Evolutionary conservation across 306 rosid genomes (phyloP), one percentile per base, ranked within the genome.

Genomic region (Datisca glomerata): DNA sequence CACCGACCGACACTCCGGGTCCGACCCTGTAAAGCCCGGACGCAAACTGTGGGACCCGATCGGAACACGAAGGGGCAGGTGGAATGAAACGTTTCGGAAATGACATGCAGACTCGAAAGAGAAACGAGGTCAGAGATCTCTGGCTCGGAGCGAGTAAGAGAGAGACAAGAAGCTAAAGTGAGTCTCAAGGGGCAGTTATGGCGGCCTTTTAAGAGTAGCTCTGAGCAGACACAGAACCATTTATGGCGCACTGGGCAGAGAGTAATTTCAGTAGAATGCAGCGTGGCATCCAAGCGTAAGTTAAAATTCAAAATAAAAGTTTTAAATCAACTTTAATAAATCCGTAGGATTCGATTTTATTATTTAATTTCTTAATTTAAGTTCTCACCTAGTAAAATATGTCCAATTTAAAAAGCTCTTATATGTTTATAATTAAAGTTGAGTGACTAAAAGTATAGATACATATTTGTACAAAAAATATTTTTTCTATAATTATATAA

Each of bases 151-250:
- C 12, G 12, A 12, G 19, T 7, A 16, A 19, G 24, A 14, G 11
- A 4, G 16, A 4, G n/a, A 18, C 51, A 56, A 45, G 66, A 20
- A 24, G 20, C 22, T 9, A 35, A 23, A 48, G 43, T 22, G 35
- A 23, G 21, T 15, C 5, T 5, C 12, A 17, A 41, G 41, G 53
- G 33, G 46, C 49, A 60, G 70, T 63, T 55, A 43, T 57, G 55
- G 74, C 68, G 22, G 54, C 46, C 65, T 63, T 56, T 54, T 41
- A 53, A 73, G 57, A 10, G 12, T 6, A 29, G 50, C 51, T 64
- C 41, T 35, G 59, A 51, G 61, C 45, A 13, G 49, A 49, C 21
- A 47, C 67, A 67, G 73, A 65, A 64, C 71, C 79, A 74, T 73
- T 70, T 44, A 68, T 61, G 66, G 33, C 76, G 67, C 34, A 36